phyloP scores from a whole-genome alignment of 1,139 yeast genomes.

The Saccharomyces hybrid region DNA sequence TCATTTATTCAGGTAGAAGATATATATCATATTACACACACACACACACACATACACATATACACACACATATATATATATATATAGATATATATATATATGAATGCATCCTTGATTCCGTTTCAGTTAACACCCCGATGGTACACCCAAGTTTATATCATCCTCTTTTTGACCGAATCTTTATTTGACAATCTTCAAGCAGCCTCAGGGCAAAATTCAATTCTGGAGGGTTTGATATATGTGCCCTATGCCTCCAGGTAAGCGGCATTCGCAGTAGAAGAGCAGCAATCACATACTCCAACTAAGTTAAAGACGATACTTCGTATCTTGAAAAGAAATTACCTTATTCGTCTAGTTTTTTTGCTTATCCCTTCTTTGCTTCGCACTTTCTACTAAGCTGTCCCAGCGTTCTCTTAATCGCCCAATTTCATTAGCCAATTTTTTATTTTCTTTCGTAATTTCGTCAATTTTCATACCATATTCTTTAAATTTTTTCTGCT shows the following conservation, averaged over 20 bases:
- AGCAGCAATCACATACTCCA: background rate
- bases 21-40: background rate
- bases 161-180: background rate
- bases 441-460: slow-evolving; percentile 29
- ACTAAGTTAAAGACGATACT: background rate
- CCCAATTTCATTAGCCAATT: slow-evolving; percentile 35
- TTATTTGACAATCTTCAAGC: background rate
- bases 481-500: slow-evolving; percentile 26
- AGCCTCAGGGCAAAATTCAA: background rate
- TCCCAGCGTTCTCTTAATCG: slow-evolving; percentile 43
- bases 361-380: slow-evolving; percentile 31
- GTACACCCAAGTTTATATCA: background rate
- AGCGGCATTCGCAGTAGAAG: background rate
- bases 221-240: background rate
- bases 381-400: slow-evolving; percentile 42
- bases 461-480: slow-evolving; percentile 27
- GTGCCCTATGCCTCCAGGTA: background rate
- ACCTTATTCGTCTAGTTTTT: slow-evolving; percentile 2
- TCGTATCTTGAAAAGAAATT: background rate
- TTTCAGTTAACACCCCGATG: background rate
- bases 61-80: background rate
- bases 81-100: background rate
- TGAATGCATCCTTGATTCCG: background rate
- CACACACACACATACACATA: background rate
- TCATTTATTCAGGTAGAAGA: background rate